Conservation (phyloP, 2,329 filamentous ascomycete species). For the Penicillium verrucosum region DNA sequence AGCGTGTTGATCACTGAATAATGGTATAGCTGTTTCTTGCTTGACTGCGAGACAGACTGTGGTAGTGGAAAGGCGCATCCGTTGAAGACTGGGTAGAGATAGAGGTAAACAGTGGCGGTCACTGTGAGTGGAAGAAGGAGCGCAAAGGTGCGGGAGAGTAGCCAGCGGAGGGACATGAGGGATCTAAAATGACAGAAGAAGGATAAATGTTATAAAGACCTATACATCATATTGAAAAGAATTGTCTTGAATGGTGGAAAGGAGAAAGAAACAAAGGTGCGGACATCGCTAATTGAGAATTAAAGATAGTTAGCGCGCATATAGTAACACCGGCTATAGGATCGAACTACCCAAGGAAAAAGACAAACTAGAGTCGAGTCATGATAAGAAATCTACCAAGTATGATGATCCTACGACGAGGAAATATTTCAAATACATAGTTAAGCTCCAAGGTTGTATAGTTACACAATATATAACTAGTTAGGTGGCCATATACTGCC, state of each 20-base stretch:
- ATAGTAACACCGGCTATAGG: no score
- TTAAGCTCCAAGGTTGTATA: neutral
- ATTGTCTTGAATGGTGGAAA: conserved; percentile 7
- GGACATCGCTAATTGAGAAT: neutral
- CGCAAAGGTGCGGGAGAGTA: conserved; percentile 47
- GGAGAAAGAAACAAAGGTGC: neutral
- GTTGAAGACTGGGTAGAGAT: conserved; percentile 79
- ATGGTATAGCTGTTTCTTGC: conserved; percentile 5
- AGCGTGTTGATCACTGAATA: conserved; percentile 36
- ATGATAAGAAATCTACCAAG: no score
- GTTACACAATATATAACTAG: no score
- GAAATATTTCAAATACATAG: neutral
- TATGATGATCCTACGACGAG: neutral
- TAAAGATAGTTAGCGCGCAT: neutral
- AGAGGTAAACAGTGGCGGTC: conserved; percentile 71
- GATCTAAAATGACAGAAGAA: conserved; percentile 7
- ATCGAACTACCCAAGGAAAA: no score
- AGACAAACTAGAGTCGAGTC: neutral
- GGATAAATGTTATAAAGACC: conserved; percentile 11
- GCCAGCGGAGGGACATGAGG: conserved; percentile 51
- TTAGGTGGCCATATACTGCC: neutral
- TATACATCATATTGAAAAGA: conserved; percentile 21
- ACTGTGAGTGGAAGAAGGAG: conserved; percentile 64
- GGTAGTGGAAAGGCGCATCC: conserved; percentile 73
- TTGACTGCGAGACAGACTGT: conserved; percentile 2